Percentiles rank a stretch among this genome's conserved stretches.
phyloP scores from a whole-genome alignment of 139 green algal species.

The Yamagishiella unicocca region DNA sequence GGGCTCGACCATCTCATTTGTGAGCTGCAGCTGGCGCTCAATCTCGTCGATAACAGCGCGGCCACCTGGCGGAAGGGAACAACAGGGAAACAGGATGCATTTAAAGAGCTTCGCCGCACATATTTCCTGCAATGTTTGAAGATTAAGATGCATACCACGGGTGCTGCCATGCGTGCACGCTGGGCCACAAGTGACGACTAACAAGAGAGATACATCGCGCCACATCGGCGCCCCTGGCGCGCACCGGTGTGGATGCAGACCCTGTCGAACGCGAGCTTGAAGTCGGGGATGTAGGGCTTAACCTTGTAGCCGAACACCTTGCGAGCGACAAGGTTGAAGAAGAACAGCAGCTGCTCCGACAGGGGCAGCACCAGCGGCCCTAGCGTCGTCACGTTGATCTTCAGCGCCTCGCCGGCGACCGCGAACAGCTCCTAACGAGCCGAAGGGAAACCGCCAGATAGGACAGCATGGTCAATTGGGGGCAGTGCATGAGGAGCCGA shows the following conservation, averaged over 20 bases:
- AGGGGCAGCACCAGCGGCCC: conserved; percentile 95
- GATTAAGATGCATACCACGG: too few species aligned
- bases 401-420: conserved; percentile 86
- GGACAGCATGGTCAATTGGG: too few species aligned
- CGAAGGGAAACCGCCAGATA: neutral
- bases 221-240: neutral
- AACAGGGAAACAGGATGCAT: neutral
- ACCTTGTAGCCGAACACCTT: conserved; percentile 73
- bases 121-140: too few species aligned
- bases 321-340: conserved; percentile 88
- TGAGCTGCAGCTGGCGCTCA: conserved; percentile 92
- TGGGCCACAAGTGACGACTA: too few species aligned
- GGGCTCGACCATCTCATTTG: conserved; percentile 75
- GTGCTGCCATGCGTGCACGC: too few species aligned
- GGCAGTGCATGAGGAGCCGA: too few species aligned
- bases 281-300: conserved; percentile 97
- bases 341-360: conserved; percentile 95
- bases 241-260: conserved; percentile 97
- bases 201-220: neutral
- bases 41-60: conserved; percentile 96
- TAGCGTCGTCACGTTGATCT: conserved; percentile 97
- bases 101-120: too few species aligned
- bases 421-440: conserved; percentile 90
- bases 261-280: conserved; percentile 96
- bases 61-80: conserved; percentile 62